Conservation (phyloP, 192 early-diverging fungal genomes). For the Globomyces pollinis-pini region DNA sequence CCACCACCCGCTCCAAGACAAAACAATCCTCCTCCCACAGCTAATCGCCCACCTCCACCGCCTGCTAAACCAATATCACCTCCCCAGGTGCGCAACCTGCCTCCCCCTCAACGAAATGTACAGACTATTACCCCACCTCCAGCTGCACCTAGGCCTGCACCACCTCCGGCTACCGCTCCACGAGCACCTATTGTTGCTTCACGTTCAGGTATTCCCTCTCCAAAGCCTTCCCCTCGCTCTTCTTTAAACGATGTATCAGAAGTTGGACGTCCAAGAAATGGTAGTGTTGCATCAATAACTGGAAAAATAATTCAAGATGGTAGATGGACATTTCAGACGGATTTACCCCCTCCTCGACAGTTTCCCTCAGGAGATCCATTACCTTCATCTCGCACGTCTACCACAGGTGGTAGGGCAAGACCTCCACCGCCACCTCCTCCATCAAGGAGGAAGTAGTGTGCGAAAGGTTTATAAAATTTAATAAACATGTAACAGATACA, state of each 20-base stretch:
- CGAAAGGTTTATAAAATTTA: too few relatives aligned
- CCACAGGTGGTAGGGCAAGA: not conserved
- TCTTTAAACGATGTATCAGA: not conserved
- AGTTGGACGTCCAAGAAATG: not conserved
- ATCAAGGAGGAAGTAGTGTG: slow-evolving; percentile 3
- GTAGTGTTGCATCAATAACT: not conserved
- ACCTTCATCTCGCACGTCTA: too few relatives aligned
- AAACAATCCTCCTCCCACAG: slow-evolving; percentile 8
- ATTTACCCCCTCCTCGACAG: slow-evolving; percentile 37
- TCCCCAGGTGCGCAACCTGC: not conserved
- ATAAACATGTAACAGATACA: too few relatives aligned
- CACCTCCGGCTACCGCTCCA: slow-evolving; percentile 1
- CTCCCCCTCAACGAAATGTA: slow-evolving; percentile 8
- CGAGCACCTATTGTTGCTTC: slow-evolving; percentile 11
- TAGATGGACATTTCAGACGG: slow-evolving; percentile 35
- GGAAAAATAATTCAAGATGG: slow-evolving; percentile 15
- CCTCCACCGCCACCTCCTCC: slow-evolving; percentile 25
- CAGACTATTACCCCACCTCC: slow-evolving; percentile 10
- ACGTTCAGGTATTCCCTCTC: too few relatives aligned
- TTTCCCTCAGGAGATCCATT: slow-evolving; percentile 25
- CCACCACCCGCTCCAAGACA: slow-evolving; percentile 10
- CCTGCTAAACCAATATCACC: not conserved
- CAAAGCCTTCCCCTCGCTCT: slow-evolving; percentile 4
- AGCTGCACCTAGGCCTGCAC: slow-evolving; percentile 19
- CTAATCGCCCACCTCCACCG: not conserved